A percentile compares a stretch with the other conserved stretches of the same genome.
phyloP scores from a whole-genome alignment of 371 early-diverging fungal species.

The Zopfochytrium polystomum region DNA sequence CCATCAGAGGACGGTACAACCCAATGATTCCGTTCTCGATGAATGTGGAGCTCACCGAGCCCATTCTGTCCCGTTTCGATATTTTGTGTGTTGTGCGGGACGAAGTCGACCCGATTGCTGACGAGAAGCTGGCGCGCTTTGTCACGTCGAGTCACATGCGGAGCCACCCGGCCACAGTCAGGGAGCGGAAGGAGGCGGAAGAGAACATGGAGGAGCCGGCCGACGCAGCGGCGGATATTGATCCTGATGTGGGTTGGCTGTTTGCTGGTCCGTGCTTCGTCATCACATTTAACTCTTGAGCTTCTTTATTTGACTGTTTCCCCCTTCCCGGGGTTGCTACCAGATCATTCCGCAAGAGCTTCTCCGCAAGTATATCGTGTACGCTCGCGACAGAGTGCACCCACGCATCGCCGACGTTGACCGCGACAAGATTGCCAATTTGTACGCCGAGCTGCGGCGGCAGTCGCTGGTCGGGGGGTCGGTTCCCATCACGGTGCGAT shows the following conservation, averaged over 20 bases:
- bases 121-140: slow-evolving; percentile 91
- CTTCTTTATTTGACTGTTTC: background rate
- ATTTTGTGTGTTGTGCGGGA: slow-evolving; percentile 98
- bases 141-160: slow-evolving; percentile 91
- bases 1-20: slow-evolving; percentile 96
- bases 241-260: slow-evolving; percentile 36
- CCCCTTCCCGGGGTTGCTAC: background rate
- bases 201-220: slow-evolving; percentile 28
- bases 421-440: slow-evolving; percentile 75
- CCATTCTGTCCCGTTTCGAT: slow-evolving; percentile 99
- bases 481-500: slow-evolving; percentile 98
- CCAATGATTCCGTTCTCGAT: slow-evolving; percentile 91
- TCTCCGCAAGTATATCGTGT: slow-evolving; percentile 85
- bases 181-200: background rate
- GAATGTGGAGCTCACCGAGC: slow-evolving; percentile 99
- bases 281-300: background rate
- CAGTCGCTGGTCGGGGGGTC: slow-evolving; percentile 81
- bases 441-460: slow-evolving; percentile 92
- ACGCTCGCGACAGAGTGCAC: slow-evolving; percentile 77
- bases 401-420: slow-evolving; percentile 83
- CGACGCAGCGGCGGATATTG: slow-evolving; percentile 33
- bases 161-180: slow-evolving; percentile 68
- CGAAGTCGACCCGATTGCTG: slow-evolving; percentile 79
- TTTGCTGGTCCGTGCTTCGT: no score
- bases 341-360: slow-evolving; percentile 79